Conservation (phyloP, 345 rosid genomes). For the Boechera stricta region DNA sequence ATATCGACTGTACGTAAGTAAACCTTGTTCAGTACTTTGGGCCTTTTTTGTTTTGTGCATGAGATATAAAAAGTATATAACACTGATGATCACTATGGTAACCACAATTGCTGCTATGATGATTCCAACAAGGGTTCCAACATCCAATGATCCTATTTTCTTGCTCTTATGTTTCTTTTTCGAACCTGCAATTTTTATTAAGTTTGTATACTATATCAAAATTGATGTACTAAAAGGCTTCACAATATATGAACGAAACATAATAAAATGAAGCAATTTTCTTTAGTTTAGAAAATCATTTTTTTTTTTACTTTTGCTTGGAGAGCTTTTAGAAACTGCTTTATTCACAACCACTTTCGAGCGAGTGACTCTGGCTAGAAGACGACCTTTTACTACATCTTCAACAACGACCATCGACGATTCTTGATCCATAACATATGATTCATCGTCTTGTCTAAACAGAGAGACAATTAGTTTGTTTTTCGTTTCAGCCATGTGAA, state of each 20-base stretch:
- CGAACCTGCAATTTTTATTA: constrained; percentile 15
- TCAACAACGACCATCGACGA: background rate
- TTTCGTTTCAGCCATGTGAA: background rate
- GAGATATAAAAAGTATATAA: background rate
- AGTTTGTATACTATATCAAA: background rate
- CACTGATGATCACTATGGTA: background rate
- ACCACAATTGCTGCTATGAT: background rate
- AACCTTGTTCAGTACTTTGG: background rate
- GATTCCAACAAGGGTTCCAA: background rate
- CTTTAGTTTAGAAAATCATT: too few species aligned
- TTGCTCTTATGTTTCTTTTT: background rate
- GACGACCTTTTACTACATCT: constrained; percentile 5
- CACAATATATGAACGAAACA: background rate
- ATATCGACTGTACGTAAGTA: background rate
- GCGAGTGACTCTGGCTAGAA: background rate
- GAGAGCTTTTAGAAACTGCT: background rate
- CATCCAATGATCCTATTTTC: constrained; percentile 2
- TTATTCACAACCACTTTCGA: constrained; percentile 22
- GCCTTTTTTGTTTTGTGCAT: background rate
- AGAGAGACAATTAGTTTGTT: background rate
- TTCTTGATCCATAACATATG: constrained; percentile 4
- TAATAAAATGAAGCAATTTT: background rate
- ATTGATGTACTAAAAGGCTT: background rate
- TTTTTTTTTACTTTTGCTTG: constrained; percentile 5
- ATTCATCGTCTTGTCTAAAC: constrained; percentile 32